Conservation (phyloP, 306 rosid genomes). For the Argentina anserina region DNA sequence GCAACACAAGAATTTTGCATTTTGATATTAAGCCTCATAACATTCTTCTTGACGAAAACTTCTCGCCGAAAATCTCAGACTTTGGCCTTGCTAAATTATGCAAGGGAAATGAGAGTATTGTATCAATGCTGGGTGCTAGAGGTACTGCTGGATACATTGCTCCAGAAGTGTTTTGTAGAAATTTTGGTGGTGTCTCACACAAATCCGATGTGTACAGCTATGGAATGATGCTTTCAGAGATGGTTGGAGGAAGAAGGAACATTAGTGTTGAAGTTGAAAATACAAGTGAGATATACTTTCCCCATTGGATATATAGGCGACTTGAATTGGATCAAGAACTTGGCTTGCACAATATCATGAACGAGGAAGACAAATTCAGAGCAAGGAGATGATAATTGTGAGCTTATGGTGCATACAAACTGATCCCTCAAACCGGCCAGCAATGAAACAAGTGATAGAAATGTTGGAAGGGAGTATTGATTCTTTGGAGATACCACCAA, state of each 20-base stretch:
- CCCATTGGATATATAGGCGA: conserved; percentile 34
- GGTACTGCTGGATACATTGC: conserved; percentile 46
- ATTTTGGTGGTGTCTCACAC: conserved; percentile 34
- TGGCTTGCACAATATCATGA: conserved; percentile 4
- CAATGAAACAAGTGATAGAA: conserved; percentile 30
- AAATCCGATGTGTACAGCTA: conserved; percentile 40
- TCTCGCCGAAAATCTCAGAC: conserved; percentile 37
- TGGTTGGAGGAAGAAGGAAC: conserved; percentile 33
- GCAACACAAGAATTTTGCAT: conserved; percentile 42
- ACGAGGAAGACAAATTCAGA: conserved; percentile 17
- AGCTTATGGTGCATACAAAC: conserved; percentile 32
- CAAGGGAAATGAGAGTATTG: conserved; percentile 17
- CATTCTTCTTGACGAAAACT: conserved; percentile 25
- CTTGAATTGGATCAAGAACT: conserved; percentile 24
- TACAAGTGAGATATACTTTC: conserved; percentile 36
- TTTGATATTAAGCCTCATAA: conserved; percentile 33
- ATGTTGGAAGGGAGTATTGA: conserved; percentile 34
- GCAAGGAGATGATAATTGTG: conserved; percentile 32
- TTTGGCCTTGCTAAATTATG: conserved; percentile 49
- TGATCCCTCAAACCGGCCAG: conserved; percentile 22
- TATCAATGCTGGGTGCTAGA: conserved; percentile 28
- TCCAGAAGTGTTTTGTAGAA: conserved; percentile 22
- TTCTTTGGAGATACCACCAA: conserved; percentile 28
- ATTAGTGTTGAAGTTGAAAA: conserved; percentile 1
- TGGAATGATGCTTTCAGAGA: conserved; percentile 33